Percentiles rank a stretch among this genome's conserved stretches.
Evolutionary conservation across 257 asterid species (phyloP).

Genomic region (Solanum sejunctum): DNA sequence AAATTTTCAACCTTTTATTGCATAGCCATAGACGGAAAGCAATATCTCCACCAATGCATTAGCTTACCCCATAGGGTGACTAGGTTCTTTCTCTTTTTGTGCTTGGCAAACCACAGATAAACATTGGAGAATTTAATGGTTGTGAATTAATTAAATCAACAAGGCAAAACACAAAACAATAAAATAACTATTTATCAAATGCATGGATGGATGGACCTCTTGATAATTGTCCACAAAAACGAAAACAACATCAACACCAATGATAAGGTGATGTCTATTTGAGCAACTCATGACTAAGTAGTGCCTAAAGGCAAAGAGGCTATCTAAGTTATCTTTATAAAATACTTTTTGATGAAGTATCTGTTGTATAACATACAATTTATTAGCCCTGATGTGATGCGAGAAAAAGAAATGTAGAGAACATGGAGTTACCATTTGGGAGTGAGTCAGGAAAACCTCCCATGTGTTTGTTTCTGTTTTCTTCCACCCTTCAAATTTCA

Average conservation of each 20-base stretch:
- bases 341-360: background rate
- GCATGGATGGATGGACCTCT: background rate
- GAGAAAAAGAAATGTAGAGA: background rate
- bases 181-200: background rate
- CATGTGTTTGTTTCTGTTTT: conserved; percentile 28
- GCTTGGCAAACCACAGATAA: background rate
- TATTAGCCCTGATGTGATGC: background rate
- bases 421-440: conserved; percentile 60
- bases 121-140: background rate
- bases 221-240: background rate
- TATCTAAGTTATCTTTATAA: background rate
- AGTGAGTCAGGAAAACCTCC: conserved; percentile 67
- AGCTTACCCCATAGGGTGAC: background rate
- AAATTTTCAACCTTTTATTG: background rate
- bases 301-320: background rate
- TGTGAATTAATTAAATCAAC: background rate
- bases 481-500: conserved; percentile 63
- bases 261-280: background rate
- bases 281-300: background rate
- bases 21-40: background rate
- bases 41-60: background rate
- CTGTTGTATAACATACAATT: background rate
- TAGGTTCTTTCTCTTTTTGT: background rate
- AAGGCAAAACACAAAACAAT: background rate
- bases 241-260: background rate